These are phyloP conservation scores for Rutidosis leptorrhynchoides DNA, from an alignment of 129 eudicot genomes.

Conservation along the genomic window DNA sequence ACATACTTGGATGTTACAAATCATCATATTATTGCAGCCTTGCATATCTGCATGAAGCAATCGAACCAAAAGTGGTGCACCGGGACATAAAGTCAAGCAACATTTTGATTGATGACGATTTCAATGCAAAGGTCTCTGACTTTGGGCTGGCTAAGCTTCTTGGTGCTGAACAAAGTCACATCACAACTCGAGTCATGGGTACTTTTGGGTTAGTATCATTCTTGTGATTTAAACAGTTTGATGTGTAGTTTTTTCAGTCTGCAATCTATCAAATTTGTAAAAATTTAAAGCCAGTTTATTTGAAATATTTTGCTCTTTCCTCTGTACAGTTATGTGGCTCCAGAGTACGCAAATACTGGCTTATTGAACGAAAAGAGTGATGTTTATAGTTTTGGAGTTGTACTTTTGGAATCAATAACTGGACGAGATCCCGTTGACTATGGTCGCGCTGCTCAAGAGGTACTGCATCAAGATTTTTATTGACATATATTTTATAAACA, in stretches of 20 bases:
- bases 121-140: slow-evolving; percentile 83
- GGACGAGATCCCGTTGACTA: slow-evolving; percentile 92
- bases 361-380: slow-evolving; percentile 85
- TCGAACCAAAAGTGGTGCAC: slow-evolving; percentile 90
- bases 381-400: slow-evolving; percentile 82
- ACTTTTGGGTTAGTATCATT: slow-evolving; percentile 74
- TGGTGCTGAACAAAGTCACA: slow-evolving; percentile 83
- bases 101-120: slow-evolving; percentile 74
- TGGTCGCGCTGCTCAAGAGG: slow-evolving; percentile 83
- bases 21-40: slow-evolving; percentile 50
- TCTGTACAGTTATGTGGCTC: slow-evolving; percentile 69
- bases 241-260: not conserved
- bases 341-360: slow-evolving; percentile 88
- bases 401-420: slow-evolving; percentile 75
- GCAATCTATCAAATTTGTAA: not conserved
- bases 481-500: not conserved
- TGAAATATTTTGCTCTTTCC: not conserved
- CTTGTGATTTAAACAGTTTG: not conserved
- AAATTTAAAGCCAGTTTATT: slow-evolving; percentile 2
- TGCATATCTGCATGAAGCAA: slow-evolving; percentile 82
- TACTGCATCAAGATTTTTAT: slow-evolving; percentile 19
- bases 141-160: slow-evolving; percentile 87
- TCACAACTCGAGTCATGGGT: slow-evolving; percentile 94
- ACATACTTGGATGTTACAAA: slow-evolving; percentile 23
- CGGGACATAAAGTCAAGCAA: slow-evolving; percentile 87